Evolutionary conservation across 2,329 filamentous ascomycete genomes (phyloP).

Genomic region (Aspergillus pseudoviridinutans): DNA sequence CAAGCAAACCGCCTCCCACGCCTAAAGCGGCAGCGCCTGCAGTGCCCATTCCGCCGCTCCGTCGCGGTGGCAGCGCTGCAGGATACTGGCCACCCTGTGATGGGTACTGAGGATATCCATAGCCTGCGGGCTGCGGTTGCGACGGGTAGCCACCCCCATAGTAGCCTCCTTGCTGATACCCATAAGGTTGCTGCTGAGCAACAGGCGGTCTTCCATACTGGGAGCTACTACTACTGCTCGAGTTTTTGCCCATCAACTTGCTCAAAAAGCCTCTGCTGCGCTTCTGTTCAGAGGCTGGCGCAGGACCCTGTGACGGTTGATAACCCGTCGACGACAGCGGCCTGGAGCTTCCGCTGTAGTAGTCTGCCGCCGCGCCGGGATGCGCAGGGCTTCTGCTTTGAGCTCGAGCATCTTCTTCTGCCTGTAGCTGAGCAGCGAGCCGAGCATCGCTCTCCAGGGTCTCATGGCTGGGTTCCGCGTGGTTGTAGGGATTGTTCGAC

Average conservation of each 20-base stretch:
- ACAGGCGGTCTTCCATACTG: constrained; percentile 13
- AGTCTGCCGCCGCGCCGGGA: constrained; percentile 43
- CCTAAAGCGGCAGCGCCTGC: constrained; percentile 73
- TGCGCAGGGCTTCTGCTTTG: constrained; percentile 13
- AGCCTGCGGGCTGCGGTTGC: constrained; percentile 21
- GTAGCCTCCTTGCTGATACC: constrained; percentile 20
- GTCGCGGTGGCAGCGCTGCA: constrained; percentile 43
- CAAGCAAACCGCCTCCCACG: constrained; percentile 74
- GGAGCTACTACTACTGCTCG: constrained; percentile 19
- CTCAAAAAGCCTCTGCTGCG: constrained; percentile 47
- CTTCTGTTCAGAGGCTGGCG: constrained; percentile 29
- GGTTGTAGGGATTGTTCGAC: constrained; percentile 70
- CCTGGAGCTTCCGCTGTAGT: constrained; percentile 38
- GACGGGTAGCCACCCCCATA: constrained; percentile 30
- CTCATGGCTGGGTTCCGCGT: constrained; percentile 14
- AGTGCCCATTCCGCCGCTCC: constrained; percentile 58
- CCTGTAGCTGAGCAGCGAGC: constrained; percentile 72
- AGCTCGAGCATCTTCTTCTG: constrained; percentile 70
- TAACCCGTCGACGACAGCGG: constrained; percentile 12
- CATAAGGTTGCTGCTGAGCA: constrained; percentile 25
- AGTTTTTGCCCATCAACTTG: constrained; percentile 50
- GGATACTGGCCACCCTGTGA: constrained; percentile 35
- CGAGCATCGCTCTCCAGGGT: constrained; percentile 64
- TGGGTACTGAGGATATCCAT: constrained; percentile 35
- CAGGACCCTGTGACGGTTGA: background rate